phyloP scores from a whole-genome alignment of 192 early-diverging fungal genomes.

The Gonapodya sp. region DNA sequence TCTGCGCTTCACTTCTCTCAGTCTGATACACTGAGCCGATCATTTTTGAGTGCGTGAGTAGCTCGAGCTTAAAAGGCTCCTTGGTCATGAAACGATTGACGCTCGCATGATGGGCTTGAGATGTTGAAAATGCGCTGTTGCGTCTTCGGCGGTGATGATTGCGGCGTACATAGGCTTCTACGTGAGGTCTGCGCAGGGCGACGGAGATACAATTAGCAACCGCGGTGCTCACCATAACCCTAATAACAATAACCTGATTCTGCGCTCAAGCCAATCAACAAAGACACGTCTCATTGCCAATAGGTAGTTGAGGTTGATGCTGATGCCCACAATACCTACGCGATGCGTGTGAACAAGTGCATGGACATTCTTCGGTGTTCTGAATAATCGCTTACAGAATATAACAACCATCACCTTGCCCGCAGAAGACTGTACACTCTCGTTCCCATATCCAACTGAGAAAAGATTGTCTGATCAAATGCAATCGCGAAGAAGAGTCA shows the following conservation, averaged over 20 bases:
- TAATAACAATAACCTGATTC: not conserved
- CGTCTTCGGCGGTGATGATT: not conserved
- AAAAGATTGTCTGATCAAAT: too few species aligned
- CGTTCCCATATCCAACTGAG: not conserved
- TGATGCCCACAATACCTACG: not conserved
- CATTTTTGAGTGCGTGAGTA: too few species aligned
- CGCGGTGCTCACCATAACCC: not conserved
- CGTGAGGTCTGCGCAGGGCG: not conserved
- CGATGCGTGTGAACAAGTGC: not conserved
- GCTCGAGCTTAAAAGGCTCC: too few species aligned
- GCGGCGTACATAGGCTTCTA: not conserved
- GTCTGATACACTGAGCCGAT: too few species aligned
- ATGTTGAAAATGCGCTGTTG: not conserved
- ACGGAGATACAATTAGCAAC: not conserved
- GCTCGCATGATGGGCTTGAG: too few species aligned
- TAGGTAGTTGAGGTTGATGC: not conserved
- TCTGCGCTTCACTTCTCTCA: too few species aligned
- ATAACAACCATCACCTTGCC: not conserved
- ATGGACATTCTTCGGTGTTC: not conserved
- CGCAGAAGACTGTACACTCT: not conserved
- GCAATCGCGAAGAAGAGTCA: too few species aligned
- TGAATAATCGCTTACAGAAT: not conserved
- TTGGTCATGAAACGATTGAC: too few species aligned
- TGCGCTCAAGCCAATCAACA: not conserved
- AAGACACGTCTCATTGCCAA: not conserved